A percentile compares a stretch with the other conserved stretches of the same genome.
These are phyloP conservation scores for Allomyces macrogynus DNA, from an alignment of 192 early-diverging fungal species.

Conservation along the genomic window DNA sequence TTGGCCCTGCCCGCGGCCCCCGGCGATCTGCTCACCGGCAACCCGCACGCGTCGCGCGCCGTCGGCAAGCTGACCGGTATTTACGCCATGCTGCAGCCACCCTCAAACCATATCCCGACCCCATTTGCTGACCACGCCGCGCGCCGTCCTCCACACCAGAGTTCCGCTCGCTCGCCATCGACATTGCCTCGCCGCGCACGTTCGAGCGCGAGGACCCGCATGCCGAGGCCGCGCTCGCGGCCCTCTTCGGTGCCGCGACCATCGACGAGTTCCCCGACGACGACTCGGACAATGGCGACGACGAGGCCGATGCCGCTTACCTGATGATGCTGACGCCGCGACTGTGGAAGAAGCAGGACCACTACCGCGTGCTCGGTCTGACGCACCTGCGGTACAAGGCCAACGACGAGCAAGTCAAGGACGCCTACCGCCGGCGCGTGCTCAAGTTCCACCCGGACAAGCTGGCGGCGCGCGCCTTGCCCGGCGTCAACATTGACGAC, in stretches of 20 bases:
- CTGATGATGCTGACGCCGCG: not conserved
- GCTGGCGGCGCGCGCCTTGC: constrained; percentile 48
- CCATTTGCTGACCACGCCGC: too few relatives aligned
- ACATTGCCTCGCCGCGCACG: not conserved
- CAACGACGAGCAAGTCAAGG: constrained; percentile 83
- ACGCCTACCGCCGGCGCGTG: constrained; percentile 41
- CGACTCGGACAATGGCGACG: not conserved
- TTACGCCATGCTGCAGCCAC: too few relatives aligned
- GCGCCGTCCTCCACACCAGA: too few relatives aligned
- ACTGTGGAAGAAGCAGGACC: constrained; percentile 46
- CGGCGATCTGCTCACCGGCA: too few relatives aligned
- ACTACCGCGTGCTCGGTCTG: constrained; percentile 88
- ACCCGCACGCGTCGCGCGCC: too few relatives aligned
- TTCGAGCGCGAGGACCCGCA: not conserved
- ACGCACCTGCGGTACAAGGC: constrained; percentile 70
- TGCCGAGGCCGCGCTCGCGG: not conserved
- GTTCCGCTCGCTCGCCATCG: not conserved
- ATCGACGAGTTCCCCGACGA: not conserved
- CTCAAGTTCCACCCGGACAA: constrained; percentile 98
- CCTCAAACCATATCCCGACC: too few relatives aligned
- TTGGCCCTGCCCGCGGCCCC: too few relatives aligned
- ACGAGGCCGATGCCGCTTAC: not conserved
- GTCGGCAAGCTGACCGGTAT: too few relatives aligned
- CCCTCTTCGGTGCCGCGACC: not conserved
- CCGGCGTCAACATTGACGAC: constrained; percentile 63